Evolutionary conservation across 2,329 filamentous ascomycete species (phyloP).

Genomic region (Fusarium floridanum): DNA sequence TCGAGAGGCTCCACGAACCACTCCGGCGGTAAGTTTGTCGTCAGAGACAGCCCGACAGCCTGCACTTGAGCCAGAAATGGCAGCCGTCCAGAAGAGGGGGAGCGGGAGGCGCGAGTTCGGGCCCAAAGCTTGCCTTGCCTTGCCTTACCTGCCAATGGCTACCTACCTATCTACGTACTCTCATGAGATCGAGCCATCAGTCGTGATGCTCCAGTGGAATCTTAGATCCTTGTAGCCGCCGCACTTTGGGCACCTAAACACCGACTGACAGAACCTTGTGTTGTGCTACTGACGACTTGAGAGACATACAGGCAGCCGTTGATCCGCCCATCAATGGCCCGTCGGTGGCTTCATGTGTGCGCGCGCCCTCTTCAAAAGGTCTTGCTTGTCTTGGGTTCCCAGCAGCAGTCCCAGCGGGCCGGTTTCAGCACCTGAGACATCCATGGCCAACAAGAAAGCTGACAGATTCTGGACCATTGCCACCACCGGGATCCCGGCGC

Average conservation of each 20-base stretch:
- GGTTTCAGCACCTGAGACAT: slow-evolving; percentile 39
- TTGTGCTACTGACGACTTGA: not conserved
- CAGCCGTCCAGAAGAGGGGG: slow-evolving; percentile 10
- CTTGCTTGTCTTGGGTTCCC: slow-evolving; percentile 22
- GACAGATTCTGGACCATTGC: slow-evolving; percentile 9
- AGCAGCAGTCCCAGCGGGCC: slow-evolving; percentile 29
- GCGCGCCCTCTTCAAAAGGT: slow-evolving; percentile 3
- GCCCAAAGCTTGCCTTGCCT: not conserved
- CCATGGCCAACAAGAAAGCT: slow-evolving; percentile 7
- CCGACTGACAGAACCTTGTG: slow-evolving; percentile 18
- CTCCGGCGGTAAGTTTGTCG: slow-evolving; percentile 41
- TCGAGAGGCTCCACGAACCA: slow-evolving; percentile 40
- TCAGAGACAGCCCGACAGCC: slow-evolving; percentile 19
- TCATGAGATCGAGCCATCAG: slow-evolving; percentile 16
- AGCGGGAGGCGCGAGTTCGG: slow-evolving; percentile 13
- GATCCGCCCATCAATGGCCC: slow-evolving; percentile 12
- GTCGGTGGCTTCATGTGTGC: not conserved
- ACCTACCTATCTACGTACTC: not conserved
- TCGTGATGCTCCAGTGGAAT: slow-evolving; percentile 9
- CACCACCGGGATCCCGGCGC: slow-evolving; percentile 29
- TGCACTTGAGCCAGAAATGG: not conserved
- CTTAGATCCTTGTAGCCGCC: not conserved
- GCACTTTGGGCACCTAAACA: slow-evolving; percentile 8
- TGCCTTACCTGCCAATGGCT: not conserved
- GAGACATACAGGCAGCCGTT: slow-evolving; percentile 22